These are phyloP conservation scores for Hibiscus syriacus DNA, from an alignment of 345 rosid genomes.

Conservation along the genomic window DNA sequence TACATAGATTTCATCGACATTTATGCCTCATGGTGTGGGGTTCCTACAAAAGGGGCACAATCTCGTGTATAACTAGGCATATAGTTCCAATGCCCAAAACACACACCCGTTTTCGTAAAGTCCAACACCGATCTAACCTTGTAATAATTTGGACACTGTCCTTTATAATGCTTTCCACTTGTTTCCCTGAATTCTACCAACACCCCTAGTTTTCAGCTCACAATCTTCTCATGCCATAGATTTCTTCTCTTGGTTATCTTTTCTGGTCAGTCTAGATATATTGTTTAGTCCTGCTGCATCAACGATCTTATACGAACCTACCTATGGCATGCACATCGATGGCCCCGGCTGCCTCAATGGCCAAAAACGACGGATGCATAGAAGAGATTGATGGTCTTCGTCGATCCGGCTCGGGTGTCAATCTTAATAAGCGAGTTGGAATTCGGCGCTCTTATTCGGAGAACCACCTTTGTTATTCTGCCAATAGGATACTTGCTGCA, in stretches of 20 bases:
- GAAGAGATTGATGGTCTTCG: constrained; percentile 50
- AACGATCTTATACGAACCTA: not conserved
- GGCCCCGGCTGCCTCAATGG: constrained; percentile 24
- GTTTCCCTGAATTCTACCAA: constrained; percentile 1
- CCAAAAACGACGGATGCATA: constrained; percentile 24
- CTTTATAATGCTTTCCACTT: not conserved
- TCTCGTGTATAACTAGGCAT: not conserved
- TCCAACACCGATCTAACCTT: not conserved
- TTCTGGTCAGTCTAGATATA: not conserved
- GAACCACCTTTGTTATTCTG: constrained; percentile 45
- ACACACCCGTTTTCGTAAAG: not conserved
- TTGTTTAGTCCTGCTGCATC: not conserved
- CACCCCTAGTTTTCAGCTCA: constrained; percentile 1
- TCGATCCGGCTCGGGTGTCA: constrained; percentile 47
- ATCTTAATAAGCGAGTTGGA: constrained; percentile 31
- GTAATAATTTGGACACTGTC: not conserved
- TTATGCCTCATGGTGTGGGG: too few relatives aligned
- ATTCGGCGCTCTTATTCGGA: constrained; percentile 61
- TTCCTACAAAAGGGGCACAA: not conserved
- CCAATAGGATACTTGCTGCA: constrained; percentile 32
- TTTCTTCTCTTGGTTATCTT: constrained; percentile 1
- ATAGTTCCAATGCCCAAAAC: too few relatives aligned
- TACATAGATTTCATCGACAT: not conserved
- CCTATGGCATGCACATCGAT: constrained; percentile 48
- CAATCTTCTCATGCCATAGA: constrained; percentile 3